Conservation (phyloP, 192 early-diverging fungal genomes). For the Entomortierella chlamydospora region DNA sequence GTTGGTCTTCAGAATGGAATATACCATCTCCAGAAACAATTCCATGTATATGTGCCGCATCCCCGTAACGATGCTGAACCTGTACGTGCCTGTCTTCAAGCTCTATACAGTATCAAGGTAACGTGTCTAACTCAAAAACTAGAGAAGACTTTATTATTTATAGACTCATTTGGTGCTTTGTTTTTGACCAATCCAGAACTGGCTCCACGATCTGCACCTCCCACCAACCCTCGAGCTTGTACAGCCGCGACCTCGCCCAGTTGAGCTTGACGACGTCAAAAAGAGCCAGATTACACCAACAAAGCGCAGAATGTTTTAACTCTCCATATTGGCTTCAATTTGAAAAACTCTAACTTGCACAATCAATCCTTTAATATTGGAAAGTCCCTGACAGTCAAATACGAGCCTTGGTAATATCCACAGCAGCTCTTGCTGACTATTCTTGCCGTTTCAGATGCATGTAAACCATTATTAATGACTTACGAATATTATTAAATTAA, state of each 20-base stretch:
- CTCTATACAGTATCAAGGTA: conserved; percentile 13
- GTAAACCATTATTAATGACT: too few relatives aligned
- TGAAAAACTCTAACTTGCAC: too few relatives aligned
- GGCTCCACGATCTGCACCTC: conserved; percentile 7
- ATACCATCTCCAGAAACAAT: conserved; percentile 8
- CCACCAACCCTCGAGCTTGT: conserved; percentile 10
- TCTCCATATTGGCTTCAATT: too few relatives aligned
- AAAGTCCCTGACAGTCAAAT: too few relatives aligned
- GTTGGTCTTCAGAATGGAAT: conserved; percentile 4
- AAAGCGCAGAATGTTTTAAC: background rate
- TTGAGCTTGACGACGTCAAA: conserved; percentile 5
- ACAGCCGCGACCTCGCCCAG: conserved; percentile 9
- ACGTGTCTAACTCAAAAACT: background rate
- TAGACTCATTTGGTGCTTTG: too few relatives aligned
- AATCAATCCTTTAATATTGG: too few relatives aligned
- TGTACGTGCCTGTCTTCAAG: conserved; percentile 3
- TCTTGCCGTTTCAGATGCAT: too few relatives aligned
- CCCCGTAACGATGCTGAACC: conserved; percentile 4
- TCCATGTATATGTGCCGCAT: conserved; percentile 8
- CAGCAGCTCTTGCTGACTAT: too few relatives aligned
- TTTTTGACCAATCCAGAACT: conserved; percentile 7
- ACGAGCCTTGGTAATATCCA: too few relatives aligned
- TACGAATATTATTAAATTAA: too few relatives aligned
- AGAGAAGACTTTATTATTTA: too few relatives aligned
- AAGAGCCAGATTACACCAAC: background rate